Evolutionary conservation across 441 rosid species (phyloP), one percentile per base, ranked within the genome.

Genomic region (Hura crepitans): DNA sequence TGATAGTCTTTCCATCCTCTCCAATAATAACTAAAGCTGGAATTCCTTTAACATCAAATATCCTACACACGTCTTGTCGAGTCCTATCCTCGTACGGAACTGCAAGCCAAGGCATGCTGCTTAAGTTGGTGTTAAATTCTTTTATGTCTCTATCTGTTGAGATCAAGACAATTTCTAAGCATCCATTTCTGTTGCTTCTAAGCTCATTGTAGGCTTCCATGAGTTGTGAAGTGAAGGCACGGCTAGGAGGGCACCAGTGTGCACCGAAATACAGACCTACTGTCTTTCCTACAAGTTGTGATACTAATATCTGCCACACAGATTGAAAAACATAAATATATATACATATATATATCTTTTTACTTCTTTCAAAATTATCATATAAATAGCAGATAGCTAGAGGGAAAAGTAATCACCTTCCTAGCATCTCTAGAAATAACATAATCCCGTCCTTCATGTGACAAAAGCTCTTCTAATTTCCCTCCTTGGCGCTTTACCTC

Each of bases 251-350:
- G 73, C 87, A 86, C 96, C 95, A 89, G 42, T 85, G 78, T 62
- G 95, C 92, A 10, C 91, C 93, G 69, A 89, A 86, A 82, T 87
- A 86, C 39, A 91, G 84, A 27, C 97, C 97, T 39, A 89, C 64
- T 33, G 92, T 87, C 86, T 86, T 91, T 14, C 96, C 93, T 72
- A 72, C 82, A 61, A 91, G 90, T 65, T 89, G 70, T 46, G 92
- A 79, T 30, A 82, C 80, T 39, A 65, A 31, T 62, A 82, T 73
- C 97, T 91, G 84, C 79, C 62, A 5, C 54, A 62, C 51, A 73
- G 30, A 30, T 18, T 33, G 17, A 27, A 56, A 35, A 67, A 64
- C 6, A 12, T 20, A 23, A 0, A 25, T 5, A n/a, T n/a, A n/a
- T n/a, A n/a, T n/a, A n/a, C n/a, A n/a, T n/a, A n/a, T n/a, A n/a